Evolutionary conservation across 306 rosid genomes (phyloP).

Genomic region (Dalbergia cultrata): DNA sequence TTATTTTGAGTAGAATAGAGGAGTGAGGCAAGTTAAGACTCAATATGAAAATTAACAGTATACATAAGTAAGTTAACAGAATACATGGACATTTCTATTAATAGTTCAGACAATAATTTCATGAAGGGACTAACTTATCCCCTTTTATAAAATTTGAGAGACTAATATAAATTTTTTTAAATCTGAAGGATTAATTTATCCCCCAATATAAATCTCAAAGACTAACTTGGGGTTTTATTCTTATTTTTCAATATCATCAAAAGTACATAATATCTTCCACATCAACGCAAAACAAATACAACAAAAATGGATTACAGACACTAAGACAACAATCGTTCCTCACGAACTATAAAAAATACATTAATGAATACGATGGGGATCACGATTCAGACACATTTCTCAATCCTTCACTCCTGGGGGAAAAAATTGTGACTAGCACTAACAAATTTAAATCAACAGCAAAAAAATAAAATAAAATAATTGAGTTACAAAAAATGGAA

Average conservation of each 20-base stretch:
- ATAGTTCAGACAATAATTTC: too few relatives aligned
- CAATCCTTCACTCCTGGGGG: neutral
- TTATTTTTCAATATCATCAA: neutral
- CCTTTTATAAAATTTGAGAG: too few relatives aligned
- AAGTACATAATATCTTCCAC: conserved; percentile 7
- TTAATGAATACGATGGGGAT: neutral
- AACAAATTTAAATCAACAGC: neutral
- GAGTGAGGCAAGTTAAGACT: too few relatives aligned
- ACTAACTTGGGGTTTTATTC: too few relatives aligned
- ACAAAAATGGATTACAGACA: neutral
- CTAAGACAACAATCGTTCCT: neutral
- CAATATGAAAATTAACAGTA: too few relatives aligned
- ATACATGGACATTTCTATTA: too few relatives aligned
- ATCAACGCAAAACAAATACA: neutral
- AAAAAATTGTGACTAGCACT: conserved; percentile 12
- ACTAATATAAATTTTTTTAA: too few relatives aligned
- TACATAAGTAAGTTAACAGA: too few relatives aligned
- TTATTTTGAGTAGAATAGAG: too few relatives aligned
- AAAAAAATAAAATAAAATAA: conserved; percentile 11
- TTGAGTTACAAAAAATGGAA: neutral
- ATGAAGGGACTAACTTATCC: too few relatives aligned
- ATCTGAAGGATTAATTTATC: too few relatives aligned
- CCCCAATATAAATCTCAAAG: too few relatives aligned
- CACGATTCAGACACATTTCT: conserved; percentile 17
- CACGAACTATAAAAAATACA: neutral